These are phyloP conservation scores for Hymenoscyphus linearis DNA, from an alignment of 2,329 filamentous ascomycete species.

Conservation along the genomic window DNA sequence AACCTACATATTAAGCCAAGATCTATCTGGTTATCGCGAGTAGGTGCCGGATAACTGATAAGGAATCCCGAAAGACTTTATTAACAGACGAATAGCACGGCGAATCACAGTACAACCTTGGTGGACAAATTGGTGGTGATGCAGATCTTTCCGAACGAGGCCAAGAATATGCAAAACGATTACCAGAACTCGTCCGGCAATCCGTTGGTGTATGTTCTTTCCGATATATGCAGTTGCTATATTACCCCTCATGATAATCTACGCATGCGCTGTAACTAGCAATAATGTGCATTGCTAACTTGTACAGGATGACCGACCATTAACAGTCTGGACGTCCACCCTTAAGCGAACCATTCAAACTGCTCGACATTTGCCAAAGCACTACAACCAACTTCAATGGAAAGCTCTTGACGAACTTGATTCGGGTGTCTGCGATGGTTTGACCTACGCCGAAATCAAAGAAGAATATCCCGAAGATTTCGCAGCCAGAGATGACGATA, in stretches of 20 bases:
- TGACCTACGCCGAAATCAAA: constrained; percentile 85
- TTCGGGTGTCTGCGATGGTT: constrained; percentile 89
- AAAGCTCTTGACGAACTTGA: constrained; percentile 97
- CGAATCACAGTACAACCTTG: constrained; percentile 87
- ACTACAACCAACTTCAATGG: constrained; percentile 96
- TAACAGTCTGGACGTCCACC: constrained; percentile 73
- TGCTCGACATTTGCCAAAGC: constrained; percentile 69
- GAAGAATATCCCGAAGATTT: constrained; percentile 91
- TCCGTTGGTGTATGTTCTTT: constrained; percentile 69
- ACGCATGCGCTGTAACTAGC: background rate
- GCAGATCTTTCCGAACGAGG: constrained; percentile 81
- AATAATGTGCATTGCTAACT: constrained; percentile 1
- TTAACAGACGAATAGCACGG: constrained; percentile 60
- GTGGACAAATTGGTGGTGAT: constrained; percentile 89
- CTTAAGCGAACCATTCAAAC: constrained; percentile 86
- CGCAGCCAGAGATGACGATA: constrained; percentile 90
- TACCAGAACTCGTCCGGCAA: constrained; percentile 78
- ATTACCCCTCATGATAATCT: background rate
- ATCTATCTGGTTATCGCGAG: constrained; percentile 92
- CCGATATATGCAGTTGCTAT: constrained; percentile 10
- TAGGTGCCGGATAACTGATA: constrained; percentile 41
- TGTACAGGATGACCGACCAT: constrained; percentile 46
- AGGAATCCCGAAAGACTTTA: background rate
- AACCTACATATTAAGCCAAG: constrained; percentile 96
- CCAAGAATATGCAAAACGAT: constrained; percentile 76